These are phyloP conservation scores for Trichoderma erinaceum DNA, from an alignment of 495 filamentous ascomycete species.

Conservation along the genomic window DNA sequence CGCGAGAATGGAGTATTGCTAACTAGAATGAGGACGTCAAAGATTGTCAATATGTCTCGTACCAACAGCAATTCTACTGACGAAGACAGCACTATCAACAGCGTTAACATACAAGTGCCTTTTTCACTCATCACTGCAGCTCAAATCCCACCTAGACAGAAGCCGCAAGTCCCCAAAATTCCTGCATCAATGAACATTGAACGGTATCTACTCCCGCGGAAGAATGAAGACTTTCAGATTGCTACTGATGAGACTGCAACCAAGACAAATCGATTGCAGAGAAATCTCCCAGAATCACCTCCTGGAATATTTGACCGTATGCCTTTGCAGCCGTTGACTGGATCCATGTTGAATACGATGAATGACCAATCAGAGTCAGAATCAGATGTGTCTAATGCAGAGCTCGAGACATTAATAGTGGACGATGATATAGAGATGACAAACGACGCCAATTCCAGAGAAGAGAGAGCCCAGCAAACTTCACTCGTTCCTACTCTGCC, in stretches of 20 bases:
- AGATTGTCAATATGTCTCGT: constrained; percentile 6
- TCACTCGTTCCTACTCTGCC: background rate
- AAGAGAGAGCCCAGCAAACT: too few relatives aligned
- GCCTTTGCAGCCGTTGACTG: constrained; percentile 1
- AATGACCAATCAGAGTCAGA: background rate
- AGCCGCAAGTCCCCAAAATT: background rate
- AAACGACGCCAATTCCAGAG: background rate
- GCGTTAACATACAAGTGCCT: background rate
- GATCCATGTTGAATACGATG: background rate
- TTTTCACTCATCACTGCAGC: background rate
- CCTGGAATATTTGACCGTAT: background rate
- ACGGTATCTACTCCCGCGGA: background rate
- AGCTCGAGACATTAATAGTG: background rate
- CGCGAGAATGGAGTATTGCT: background rate
- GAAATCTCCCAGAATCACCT: background rate
- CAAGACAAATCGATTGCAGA: background rate
- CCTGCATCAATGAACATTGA: background rate
- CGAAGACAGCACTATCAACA: background rate
- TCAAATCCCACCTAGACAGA: background rate
- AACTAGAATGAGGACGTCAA: background rate
- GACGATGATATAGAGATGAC: background rate
- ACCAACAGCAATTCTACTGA: constrained; percentile 12
- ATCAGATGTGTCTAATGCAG: background rate
- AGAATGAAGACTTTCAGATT: background rate
- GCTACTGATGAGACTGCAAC: constrained; percentile 15